Conservation (phyloP, 2,329 filamentous ascomycete species). For the Penicillium brasilianum region DNA sequence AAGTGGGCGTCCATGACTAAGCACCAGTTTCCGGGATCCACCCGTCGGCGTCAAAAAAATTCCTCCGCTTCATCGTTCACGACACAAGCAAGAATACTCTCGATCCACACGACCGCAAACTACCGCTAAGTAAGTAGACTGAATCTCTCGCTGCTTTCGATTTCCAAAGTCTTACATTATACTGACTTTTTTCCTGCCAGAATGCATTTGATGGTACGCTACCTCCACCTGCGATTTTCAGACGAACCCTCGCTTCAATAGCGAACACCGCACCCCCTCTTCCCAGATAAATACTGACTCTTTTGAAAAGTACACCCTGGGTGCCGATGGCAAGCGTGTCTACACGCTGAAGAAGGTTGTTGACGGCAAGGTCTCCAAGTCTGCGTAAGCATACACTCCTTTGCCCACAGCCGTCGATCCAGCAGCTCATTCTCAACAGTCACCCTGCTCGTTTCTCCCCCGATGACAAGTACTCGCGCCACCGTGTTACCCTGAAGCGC, state of each 20-base stretch:
- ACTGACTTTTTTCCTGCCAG: constrained; percentile 27
- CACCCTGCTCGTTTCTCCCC: constrained; percentile 96
- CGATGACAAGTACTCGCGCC: constrained; percentile 96
- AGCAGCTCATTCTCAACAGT: constrained; percentile 13
- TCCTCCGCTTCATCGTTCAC: constrained; percentile 29
- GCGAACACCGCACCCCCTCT: constrained; percentile 11
- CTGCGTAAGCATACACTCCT: constrained; percentile 56
- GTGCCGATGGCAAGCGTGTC: constrained; percentile 79
- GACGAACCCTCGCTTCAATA: constrained; percentile 11
- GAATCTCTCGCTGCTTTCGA: neutral
- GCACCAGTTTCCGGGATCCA: constrained; percentile 28
- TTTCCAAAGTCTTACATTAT: neutral
- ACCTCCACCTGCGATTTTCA: constrained; percentile 5
- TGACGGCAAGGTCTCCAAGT: constrained; percentile 86
- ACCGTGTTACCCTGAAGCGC: constrained; percentile 93
- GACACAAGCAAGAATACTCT: constrained; percentile 23
- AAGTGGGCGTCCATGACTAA: constrained; percentile 30
- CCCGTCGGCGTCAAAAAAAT: constrained; percentile 32
- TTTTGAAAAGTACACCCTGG: constrained; percentile 72
- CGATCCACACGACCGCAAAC: constrained; percentile 23
- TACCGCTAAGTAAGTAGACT: constrained; percentile 37
- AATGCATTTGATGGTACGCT: constrained; percentile 51
- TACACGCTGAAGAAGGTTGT: constrained; percentile 89
- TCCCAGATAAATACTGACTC: constrained; percentile 18
- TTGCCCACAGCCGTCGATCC: neutral